phyloP scores from a whole-genome alignment of 257 asterid species.

The Solanum peruvianum region DNA sequence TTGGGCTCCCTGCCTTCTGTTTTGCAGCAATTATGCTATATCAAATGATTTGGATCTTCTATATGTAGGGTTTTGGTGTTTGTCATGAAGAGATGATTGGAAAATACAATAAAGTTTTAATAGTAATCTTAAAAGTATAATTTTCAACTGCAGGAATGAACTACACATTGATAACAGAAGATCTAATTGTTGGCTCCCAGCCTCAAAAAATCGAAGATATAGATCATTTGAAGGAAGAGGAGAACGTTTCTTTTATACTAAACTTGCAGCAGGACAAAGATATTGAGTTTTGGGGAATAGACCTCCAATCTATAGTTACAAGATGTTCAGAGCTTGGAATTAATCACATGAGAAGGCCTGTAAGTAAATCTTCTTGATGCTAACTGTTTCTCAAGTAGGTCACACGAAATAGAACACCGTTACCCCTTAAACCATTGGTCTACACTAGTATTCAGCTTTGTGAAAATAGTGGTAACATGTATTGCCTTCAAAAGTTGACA shows the following conservation, averaged over 20 bases:
- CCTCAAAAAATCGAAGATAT: slow-evolving; percentile 86
- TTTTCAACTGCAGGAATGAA: slow-evolving; percentile 66
- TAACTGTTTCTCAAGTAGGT: neutral
- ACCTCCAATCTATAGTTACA: slow-evolving; percentile 43
- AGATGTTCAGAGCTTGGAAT: slow-evolving; percentile 62
- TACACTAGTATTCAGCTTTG: neutral
- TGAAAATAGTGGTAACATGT: neutral
- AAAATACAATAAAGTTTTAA: neutral
- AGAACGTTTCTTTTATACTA: slow-evolving; percentile 59
- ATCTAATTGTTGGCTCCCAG: slow-evolving; percentile 82
- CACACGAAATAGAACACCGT: neutral
- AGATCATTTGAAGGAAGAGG: slow-evolving; percentile 65
- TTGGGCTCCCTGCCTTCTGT: neutral
- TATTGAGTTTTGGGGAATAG: slow-evolving; percentile 74
- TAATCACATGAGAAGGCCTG: slow-evolving; percentile 90
- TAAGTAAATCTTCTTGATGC: slow-evolving; percentile 29
- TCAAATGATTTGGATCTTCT: neutral
- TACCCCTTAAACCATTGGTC: neutral
- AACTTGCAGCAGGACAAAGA: slow-evolving; percentile 91
- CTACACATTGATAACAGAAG: slow-evolving; percentile 74
- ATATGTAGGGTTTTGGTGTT: neutral
- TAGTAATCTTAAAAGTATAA: neutral
- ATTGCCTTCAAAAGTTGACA: neutral
- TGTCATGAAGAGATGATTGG: neutral
- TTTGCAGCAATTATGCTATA: neutral